phyloP scores from a whole-genome alignment of 2,329 filamentous ascomycete species.

The Aplosporella prunicola region DNA sequence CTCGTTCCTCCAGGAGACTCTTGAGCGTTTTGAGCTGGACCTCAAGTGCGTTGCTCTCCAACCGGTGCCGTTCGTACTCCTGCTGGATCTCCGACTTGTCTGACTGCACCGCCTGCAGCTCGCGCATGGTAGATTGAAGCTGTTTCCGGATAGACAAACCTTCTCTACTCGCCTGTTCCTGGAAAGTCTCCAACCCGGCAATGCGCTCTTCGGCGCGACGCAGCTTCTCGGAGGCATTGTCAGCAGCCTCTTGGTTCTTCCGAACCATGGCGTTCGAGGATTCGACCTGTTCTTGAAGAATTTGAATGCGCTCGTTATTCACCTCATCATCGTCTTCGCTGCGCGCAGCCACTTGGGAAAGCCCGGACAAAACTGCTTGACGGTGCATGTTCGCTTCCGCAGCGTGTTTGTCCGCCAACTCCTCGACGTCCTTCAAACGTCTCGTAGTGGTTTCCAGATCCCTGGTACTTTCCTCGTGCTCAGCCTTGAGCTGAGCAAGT shows the following conservation, averaged over 20 bases:
- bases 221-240: conserved; percentile 77
- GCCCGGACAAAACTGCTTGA: conserved; percentile 68
- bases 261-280: conserved; percentile 70
- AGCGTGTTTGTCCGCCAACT: conserved; percentile 77
- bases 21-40: conserved; percentile 92
- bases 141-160: conserved; percentile 83
- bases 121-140: conserved; percentile 72
- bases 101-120: conserved; percentile 71
- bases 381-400: conserved; percentile 81
- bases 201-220: conserved; percentile 92
- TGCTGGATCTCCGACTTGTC: conserved; percentile 75
- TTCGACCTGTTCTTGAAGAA: conserved; percentile 71
- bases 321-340: conserved; percentile 37
- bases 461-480: conserved; percentile 69
- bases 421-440: conserved; percentile 74
- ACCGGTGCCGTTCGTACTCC: conserved; percentile 73
- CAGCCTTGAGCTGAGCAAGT: conserved; percentile 63
- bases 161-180: conserved; percentile 92
- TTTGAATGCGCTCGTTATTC: conserved; percentile 56
- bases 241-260: conserved; percentile 82
- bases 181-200: conserved; percentile 89
- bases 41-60: conserved; percentile 86
- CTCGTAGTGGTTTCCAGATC: conserved; percentile 69
- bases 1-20: conserved; percentile 81
- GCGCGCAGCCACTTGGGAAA: conserved; percentile 60